Evolutionary conservation across 805 yeast genomes (phyloP), one percentile per base, ranked within the genome.

Genomic region (Kurtzmaniella fragi): DNA sequence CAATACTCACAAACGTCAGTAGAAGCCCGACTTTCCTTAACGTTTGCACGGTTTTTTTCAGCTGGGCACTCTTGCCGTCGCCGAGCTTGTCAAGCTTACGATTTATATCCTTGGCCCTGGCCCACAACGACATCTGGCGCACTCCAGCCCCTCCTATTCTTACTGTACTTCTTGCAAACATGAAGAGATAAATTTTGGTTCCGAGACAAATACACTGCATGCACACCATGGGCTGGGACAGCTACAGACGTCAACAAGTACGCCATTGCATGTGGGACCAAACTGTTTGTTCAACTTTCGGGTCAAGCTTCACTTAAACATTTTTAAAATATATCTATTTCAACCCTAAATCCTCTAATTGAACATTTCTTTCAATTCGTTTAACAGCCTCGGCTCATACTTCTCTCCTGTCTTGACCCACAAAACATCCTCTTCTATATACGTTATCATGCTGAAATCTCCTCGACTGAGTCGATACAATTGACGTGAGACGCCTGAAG

Each of bases 371-470:
- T 28, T 26, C 27, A 66, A 31, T 12, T 56, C 61, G 35, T 63
- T 64, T 17, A 69, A 41, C 4, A 63, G 57, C 3, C 72, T 53
- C 1, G 84, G 83, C 38, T 56, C 61, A 53, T 58, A 78, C 3
- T 46, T 54, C 2, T 48, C 61, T 42, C 54, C 49, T 44, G 10
- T 39, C 28, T 61, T 56, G 12, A 76, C 52, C 75, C 78, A 87
- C 17, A 88, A 48, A 2, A 85, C 80, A 47, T 87, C 90, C 33
- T 80, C 80, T 28, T 73, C 73, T 5, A 85, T 68, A 44, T 75
- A 85, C 12, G 75, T 66, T 29, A 47, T 11, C 30, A 70, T 11
- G 70, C 65, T 4, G 48, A 56, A 17, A 49, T 54, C 7, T 72
- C 71, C 5, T 34, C 54, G 48, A 4, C 66, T 54, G 12, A 80